Base-by-base conservation (phyloP, 257 asterid species). In the Lavandula angustifolia region DNA sequence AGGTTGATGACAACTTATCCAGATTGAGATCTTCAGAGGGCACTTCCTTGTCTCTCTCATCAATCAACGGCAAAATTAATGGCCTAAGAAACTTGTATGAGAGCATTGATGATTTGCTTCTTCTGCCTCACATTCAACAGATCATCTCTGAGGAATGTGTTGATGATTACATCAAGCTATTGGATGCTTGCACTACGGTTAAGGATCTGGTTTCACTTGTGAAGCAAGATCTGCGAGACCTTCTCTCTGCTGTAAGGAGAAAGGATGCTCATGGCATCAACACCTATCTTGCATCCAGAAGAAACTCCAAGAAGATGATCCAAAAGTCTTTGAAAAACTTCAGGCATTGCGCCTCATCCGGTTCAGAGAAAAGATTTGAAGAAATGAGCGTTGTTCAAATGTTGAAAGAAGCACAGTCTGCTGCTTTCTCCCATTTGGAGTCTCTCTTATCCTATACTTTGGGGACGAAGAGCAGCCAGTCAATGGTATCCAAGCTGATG, bases 161-260 rank as follows among this genome's bases (percentile, higher is more conserved):
- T 38, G 43, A 52, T 33, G 31, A 31, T 12, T 11, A 9, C 43
- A 38, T 38, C 9, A 38, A 9, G 43, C n/a, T 29, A 1, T 35
- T 74, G 52, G 73, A 75, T 62, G 65, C 59, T 40, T 68, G 74
- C 64, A 62, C 52, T 59, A 16, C 71, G 1, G 54, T 49, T 6
- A 67, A 65, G 41, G 79, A 75, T 58, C 49, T 70, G 18, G 35
- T 75, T 60, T 55, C 63, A 5, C 53, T 16, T 5, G 56, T 50
- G 37, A 79, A 65, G 5, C 61, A 67, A 59, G 41, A 75, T n/a
- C 32, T 42, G 42, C 71, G 68, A 72, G 42, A 51, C 27, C 73
- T 48, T 13, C 78, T 66, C 11, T 80, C 77, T 9, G 54, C 72
- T 34, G 18, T 53, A 3, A 52, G 73, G 57, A 76, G 80, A 43